Conservation (phyloP, 1,139 yeast species). For the Wickerhamiella infanticola region DNA sequence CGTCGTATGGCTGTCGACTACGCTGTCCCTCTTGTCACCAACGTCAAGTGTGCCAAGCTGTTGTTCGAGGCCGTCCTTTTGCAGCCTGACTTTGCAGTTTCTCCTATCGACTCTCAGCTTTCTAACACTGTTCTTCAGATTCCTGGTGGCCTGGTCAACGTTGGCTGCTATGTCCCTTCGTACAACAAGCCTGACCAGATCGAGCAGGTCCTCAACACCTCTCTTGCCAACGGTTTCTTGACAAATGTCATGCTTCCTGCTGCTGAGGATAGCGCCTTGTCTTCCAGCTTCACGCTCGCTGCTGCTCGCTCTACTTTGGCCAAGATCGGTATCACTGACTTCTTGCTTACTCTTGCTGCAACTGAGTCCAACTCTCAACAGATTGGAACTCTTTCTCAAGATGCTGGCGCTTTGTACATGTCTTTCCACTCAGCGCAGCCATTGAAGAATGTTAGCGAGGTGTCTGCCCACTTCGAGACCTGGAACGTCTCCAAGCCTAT, state of each 20-base stretch:
- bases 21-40: conserved; percentile 93
- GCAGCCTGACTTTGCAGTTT: conserved; percentile 43
- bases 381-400: conserved; percentile 45
- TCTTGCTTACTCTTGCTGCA: conserved; percentile 71
- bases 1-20: conserved; percentile 99
- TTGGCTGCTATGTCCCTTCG: conserved; percentile 66
- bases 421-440: conserved; percentile 60
- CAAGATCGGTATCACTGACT: conserved; percentile 60
- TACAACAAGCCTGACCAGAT: conserved; percentile 37
- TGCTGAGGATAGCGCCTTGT: conserved; percentile 45
- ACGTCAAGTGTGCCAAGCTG: conserved; percentile 93
- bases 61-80: conserved; percentile 85
- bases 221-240: conserved; percentile 80
- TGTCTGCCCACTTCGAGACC: conserved; percentile 60
- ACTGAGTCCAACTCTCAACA: conserved; percentile 50
- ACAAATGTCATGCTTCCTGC: conserved; percentile 71
- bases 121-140: conserved; percentile 68
- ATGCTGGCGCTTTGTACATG: conserved; percentile 66
- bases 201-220: conserved; percentile 51
- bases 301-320: conserved; percentile 49
- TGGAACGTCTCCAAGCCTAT: conserved; percentile 85
- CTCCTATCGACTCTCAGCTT: conserved; percentile 77
- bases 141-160: conserved; percentile 85
- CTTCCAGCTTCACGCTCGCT: conserved; percentile 49
- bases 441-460: conserved; percentile 50